Percentiles rank a stretch among this genome's conserved stretches.
Evolutionary conservation across 805 yeast genomes (phyloP).

Genomic region (Yamadazyma sp.): DNA sequence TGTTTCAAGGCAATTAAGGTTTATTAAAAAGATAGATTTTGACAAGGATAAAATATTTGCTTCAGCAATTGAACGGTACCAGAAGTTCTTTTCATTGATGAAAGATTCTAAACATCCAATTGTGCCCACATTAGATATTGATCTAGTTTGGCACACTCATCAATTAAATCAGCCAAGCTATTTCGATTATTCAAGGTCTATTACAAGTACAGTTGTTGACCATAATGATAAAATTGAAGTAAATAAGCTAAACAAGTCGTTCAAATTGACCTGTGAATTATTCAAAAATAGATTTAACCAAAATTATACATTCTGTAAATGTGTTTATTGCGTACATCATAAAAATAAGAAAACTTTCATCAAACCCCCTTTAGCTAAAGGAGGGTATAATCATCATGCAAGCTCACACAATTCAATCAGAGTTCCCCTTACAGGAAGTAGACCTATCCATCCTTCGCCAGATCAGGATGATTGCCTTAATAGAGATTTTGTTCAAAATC

Average conservation of each 20-base stretch:
- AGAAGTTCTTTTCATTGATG: slow-evolving; percentile 13
- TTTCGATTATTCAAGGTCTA: slow-evolving; percentile 9
- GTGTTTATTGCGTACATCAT: slow-evolving; percentile 1
- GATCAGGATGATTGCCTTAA: not conserved
- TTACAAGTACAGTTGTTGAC: slow-evolving; percentile 3
- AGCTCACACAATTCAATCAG: slow-evolving; percentile 2
- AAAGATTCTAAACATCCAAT: slow-evolving; percentile 1
- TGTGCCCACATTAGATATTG: slow-evolving; percentile 26
- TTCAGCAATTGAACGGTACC: slow-evolving; percentile 17
- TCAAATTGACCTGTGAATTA: slow-evolving; percentile 14
- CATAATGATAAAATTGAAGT: slow-evolving; percentile 25
- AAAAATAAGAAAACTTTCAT: not conserved
- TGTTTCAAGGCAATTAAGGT: slow-evolving; percentile 20
- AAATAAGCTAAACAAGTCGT: slow-evolving; percentile 13
- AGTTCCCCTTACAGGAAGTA: no score
- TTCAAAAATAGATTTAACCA: not conserved
- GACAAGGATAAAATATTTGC: no score
- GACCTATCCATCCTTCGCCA: slow-evolving; percentile 1
- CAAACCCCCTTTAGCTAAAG: no score
- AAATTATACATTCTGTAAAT: slow-evolving; percentile 4
- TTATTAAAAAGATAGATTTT: slow-evolving; percentile 19
- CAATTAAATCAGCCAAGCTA: slow-evolving; percentile 17
- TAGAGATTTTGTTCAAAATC: slow-evolving; percentile 1
- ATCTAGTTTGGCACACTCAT: slow-evolving; percentile 27
- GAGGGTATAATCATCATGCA: not conserved